A percentile compares a stretch with the other conserved stretches of the same genome.
phyloP scores from a whole-genome alignment of 495 filamentous ascomycete genomes.

The Podospora pseudocomata region DNA sequence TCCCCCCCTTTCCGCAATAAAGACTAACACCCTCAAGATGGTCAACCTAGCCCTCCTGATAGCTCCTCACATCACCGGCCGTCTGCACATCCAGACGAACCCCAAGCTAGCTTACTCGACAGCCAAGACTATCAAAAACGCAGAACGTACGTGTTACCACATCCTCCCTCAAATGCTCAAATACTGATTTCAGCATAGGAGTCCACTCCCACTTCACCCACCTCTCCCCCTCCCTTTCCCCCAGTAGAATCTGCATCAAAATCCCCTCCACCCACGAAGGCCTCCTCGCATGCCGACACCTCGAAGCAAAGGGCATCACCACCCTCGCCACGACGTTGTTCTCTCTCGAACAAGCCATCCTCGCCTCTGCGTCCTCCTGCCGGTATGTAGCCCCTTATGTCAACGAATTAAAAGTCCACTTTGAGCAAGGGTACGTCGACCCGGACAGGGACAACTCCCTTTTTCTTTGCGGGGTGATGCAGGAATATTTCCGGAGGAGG shows the following conservation, averaged over 20 bases:
- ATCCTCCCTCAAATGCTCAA: too few species aligned
- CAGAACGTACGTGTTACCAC: slow-evolving; percentile 45
- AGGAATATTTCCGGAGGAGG: slow-evolving; percentile 46
- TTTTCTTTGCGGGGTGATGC: slow-evolving; percentile 48
- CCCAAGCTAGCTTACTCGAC: slow-evolving; percentile 53
- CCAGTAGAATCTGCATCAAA: slow-evolving; percentile 57
- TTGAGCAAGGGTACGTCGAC: slow-evolving; percentile 49
- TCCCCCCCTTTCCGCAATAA: neutral
- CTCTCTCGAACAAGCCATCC: slow-evolving; percentile 53
- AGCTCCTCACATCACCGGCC: slow-evolving; percentile 49
- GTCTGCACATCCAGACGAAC: slow-evolving; percentile 60
- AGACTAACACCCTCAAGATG: slow-evolving; percentile 19
- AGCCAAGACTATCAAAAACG: slow-evolving; percentile 52
- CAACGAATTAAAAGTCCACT: slow-evolving; percentile 61
- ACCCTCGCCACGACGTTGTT: slow-evolving; percentile 63
- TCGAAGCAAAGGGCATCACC: slow-evolving; percentile 50
- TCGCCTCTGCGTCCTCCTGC: slow-evolving; percentile 55
- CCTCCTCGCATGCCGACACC: slow-evolving; percentile 55
- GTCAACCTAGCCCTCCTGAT: slow-evolving; percentile 47
- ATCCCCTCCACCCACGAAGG: slow-evolving; percentile 64
- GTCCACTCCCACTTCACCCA: slow-evolving; percentile 36
- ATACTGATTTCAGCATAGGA: slow-evolving; percentile 3
- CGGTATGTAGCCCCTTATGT: slow-evolving; percentile 62
- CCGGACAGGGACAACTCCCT: slow-evolving; percentile 46
- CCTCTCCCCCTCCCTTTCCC: slow-evolving; percentile 47